phyloP scores from a whole-genome alignment of 2,329 filamentous ascomycete species.

The Pseudogymnoascus sp. region DNA sequence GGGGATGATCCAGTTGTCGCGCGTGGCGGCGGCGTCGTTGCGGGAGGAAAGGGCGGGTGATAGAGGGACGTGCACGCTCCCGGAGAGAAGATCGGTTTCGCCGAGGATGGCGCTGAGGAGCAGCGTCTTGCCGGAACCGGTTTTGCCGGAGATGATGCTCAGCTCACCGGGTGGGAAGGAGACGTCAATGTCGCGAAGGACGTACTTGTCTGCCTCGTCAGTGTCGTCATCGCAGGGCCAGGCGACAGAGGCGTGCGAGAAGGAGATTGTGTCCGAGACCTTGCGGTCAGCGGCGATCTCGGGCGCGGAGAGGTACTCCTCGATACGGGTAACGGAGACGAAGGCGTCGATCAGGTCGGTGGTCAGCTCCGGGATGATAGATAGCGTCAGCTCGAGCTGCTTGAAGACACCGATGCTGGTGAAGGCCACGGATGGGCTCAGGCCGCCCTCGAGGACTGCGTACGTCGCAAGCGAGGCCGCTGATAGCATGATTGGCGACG shows the following conservation, averaged over 20 bases:
- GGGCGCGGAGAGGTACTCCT: constrained; percentile 59
- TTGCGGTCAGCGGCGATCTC: constrained; percentile 50
- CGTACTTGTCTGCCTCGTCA: constrained; percentile 50
- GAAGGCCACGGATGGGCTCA: constrained; percentile 69
- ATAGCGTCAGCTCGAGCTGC: constrained; percentile 63
- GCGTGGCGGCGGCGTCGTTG: constrained; percentile 53
- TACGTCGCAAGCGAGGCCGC: constrained; percentile 64
- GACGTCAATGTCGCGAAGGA: constrained; percentile 55
- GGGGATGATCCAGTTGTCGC: constrained; percentile 58
- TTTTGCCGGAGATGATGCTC: constrained; percentile 68
- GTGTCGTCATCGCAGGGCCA: constrained; percentile 65
- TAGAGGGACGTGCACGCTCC: constrained; percentile 48
- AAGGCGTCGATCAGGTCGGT: constrained; percentile 63
- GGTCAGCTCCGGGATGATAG: constrained; percentile 64
- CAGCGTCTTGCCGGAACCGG: constrained; percentile 70
- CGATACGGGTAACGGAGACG: constrained; percentile 65
- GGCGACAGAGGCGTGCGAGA: constrained; percentile 60
- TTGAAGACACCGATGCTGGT: constrained; percentile 69
- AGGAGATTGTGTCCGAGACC: constrained; percentile 51
- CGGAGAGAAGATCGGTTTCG: constrained; percentile 61
- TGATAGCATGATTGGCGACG: constrained; percentile 65
- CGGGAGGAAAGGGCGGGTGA: constrained; percentile 45
- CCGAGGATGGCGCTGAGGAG: constrained; percentile 67
- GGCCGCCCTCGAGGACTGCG: constrained; percentile 50
- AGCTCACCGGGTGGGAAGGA: constrained; percentile 61